Evolutionary conservation across 176 grass and related monocot species (phyloP).

Genomic region (Oryza brachyantha): DNA sequence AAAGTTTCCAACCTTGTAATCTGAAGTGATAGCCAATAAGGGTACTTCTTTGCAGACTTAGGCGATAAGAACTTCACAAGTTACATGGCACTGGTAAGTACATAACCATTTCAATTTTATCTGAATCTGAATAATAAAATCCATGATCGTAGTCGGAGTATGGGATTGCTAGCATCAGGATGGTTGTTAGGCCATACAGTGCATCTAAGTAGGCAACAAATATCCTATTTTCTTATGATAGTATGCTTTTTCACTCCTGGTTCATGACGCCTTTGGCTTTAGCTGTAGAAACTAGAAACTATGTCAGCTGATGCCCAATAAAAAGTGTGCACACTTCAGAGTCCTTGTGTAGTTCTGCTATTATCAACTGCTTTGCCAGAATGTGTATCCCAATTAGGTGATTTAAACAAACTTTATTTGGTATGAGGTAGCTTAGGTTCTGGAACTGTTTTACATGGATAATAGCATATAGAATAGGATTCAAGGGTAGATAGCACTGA

Average conservation of each 20-base stretch:
- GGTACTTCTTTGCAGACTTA: conserved; percentile 83
- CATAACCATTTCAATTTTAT: conserved; percentile 1
- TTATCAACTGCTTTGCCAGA: background rate
- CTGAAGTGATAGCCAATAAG: conserved; percentile 13
- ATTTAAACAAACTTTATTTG: conserved; percentile 39
- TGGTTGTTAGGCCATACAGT: conserved; percentile 11
- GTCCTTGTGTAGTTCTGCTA: conserved; percentile 50
- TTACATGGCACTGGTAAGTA: conserved; percentile 91
- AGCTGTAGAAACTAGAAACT: conserved; percentile 3
- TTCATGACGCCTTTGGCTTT: conserved; percentile 23
- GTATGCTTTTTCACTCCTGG: background rate
- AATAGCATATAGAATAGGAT: background rate
- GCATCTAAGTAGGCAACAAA: conserved; percentile 2
- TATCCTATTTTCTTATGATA: background rate
- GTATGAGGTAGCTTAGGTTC: conserved; percentile 33
- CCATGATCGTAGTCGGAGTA: conserved; percentile 4
- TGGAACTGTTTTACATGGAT: conserved; percentile 41
- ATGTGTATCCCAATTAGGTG: conserved; percentile 34
- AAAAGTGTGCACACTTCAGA: conserved; percentile 51
- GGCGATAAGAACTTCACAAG: conserved; percentile 72
- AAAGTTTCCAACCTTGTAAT: background rate
- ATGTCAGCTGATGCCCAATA: conserved; percentile 32
- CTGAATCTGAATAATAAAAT: background rate
- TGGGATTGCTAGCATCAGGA: conserved; percentile 15
- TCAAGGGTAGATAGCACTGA: background rate